These are phyloP conservation scores for Lachancea kluyveri DNA, from an alignment of 805 yeast genomes.

Conservation along the genomic window DNA sequence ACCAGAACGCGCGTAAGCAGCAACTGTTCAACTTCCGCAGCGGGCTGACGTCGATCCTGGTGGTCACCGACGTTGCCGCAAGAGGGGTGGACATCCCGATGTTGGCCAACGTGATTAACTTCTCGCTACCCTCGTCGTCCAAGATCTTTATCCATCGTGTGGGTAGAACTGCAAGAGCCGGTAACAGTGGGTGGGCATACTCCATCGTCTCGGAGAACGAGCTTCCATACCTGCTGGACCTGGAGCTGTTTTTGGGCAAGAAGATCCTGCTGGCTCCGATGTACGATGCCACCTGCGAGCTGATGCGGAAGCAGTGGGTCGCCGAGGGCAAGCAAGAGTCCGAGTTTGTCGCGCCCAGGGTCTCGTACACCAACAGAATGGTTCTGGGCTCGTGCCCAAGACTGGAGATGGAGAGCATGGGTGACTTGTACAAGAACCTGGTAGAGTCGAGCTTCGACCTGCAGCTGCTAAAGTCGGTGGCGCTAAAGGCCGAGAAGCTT, in stretches of 20 bases:
- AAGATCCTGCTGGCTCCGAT: slow-evolving; percentile 66
- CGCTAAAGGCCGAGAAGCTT: slow-evolving; percentile 81
- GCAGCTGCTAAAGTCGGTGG: slow-evolving; percentile 56
- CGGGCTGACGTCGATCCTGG: slow-evolving; percentile 80
- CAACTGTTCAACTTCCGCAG: slow-evolving; percentile 80
- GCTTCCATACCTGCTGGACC: slow-evolving; percentile 81
- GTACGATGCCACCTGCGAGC: slow-evolving; percentile 55
- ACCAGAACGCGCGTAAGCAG: slow-evolving; percentile 88
- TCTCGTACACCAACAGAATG: slow-evolving; percentile 67
- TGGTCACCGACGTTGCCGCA: slow-evolving; percentile 96
- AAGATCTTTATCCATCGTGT: slow-evolving; percentile 92
- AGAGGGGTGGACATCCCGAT: slow-evolving; percentile 94
- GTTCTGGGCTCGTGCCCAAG: slow-evolving; percentile 84
- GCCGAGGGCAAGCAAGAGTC: slow-evolving; percentile 34
- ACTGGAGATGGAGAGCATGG: slow-evolving; percentile 55
- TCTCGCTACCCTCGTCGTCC: slow-evolving; percentile 83
- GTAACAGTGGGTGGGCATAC: slow-evolving; percentile 96
- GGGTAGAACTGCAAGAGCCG: slow-evolving; percentile 99
- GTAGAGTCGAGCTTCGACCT: slow-evolving; percentile 64
- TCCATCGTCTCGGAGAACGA: slow-evolving; percentile 81
- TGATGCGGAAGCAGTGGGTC: slow-evolving; percentile 42
- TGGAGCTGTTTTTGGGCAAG: slow-evolving; percentile 84
- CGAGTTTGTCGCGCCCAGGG: slow-evolving; percentile 43
- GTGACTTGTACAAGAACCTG: slow-evolving; percentile 63
- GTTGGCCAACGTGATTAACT: slow-evolving; percentile 90